Percentiles rank a stretch among this genome's conserved stretches.
phyloP scores from a whole-genome alignment of 2,329 filamentous ascomycete species.

The Microdochium nivale region DNA sequence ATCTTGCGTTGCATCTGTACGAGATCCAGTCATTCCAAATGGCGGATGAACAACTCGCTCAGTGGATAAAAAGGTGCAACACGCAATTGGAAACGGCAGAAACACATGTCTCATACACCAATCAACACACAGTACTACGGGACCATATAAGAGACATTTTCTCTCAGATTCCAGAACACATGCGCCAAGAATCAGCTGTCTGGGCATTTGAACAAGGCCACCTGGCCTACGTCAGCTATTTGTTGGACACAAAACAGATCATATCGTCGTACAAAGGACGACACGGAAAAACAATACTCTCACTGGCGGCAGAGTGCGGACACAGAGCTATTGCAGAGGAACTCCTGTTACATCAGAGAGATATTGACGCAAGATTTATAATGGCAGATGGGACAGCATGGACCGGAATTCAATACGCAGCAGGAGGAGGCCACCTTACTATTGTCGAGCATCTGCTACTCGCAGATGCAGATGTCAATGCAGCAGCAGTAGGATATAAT shows the following conservation, averaged over 20 bases:
- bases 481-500: too few species aligned
- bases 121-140: not conserved
- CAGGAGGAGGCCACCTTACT: not conserved
- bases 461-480: not conserved
- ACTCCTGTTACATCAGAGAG: not conserved
- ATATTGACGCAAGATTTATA: not conserved
- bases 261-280: not conserved
- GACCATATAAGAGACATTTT: not conserved
- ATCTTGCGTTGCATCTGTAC: not conserved
- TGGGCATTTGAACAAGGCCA: not conserved
- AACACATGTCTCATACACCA: not conserved
- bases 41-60: not conserved
- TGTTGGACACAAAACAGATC: not conserved
- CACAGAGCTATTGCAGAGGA: not conserved
- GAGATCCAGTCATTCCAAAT: not conserved
- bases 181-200: not conserved
- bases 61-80: not conserved
- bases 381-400: not conserved
- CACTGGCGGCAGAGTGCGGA: not conserved
- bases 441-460: not conserved
- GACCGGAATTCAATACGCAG: not conserved
- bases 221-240: not conserved
- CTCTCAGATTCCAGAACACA: not conserved
- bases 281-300: not conserved
- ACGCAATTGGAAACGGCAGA: not conserved